Conservation (phyloP, 345 rosid species). For the Hirschfeldia incana region DNA sequence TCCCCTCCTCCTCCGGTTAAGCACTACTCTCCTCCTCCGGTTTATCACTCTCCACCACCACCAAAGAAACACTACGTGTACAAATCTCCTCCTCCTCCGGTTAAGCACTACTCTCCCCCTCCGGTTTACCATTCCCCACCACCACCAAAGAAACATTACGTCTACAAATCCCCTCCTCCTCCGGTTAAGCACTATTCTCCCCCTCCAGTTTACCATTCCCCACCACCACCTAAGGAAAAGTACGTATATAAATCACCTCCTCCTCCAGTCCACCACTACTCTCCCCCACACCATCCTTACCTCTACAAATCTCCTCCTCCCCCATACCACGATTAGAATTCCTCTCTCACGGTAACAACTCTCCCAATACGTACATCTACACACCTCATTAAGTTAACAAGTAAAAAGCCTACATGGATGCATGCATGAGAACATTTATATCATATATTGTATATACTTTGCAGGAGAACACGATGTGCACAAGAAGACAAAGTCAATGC, state of each 20-base stretch:
- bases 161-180: conserved; percentile 30
- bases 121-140: conserved; percentile 37
- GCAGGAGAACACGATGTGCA: conserved; percentile 33
- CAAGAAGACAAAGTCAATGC: conserved; percentile 30
- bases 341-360: conserved; percentile 26
- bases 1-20: conserved; percentile 37
- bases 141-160: conserved; percentile 28
- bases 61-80: conserved; percentile 27
- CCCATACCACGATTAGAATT: conserved; percentile 39
- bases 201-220: conserved; percentile 29
- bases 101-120: conserved; percentile 17
- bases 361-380: conserved; percentile 4
- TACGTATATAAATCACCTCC: conserved; percentile 32
- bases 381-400: background rate
- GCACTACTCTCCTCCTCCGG: conserved; percentile 23
- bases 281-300: conserved; percentile 40
- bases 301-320: conserved; percentile 41
- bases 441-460: background rate
- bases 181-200: conserved; percentile 30
- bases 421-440: conserved; percentile 19
- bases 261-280: conserved; percentile 38
- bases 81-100: conserved; percentile 38
- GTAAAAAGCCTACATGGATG: background rate
- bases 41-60: conserved; percentile 39
- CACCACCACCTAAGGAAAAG: conserved; percentile 21